phyloP scores from a whole-genome alignment of 1,284 basidiomycete genomes.

The Sporisorium iseilematis-ciliati region DNA sequence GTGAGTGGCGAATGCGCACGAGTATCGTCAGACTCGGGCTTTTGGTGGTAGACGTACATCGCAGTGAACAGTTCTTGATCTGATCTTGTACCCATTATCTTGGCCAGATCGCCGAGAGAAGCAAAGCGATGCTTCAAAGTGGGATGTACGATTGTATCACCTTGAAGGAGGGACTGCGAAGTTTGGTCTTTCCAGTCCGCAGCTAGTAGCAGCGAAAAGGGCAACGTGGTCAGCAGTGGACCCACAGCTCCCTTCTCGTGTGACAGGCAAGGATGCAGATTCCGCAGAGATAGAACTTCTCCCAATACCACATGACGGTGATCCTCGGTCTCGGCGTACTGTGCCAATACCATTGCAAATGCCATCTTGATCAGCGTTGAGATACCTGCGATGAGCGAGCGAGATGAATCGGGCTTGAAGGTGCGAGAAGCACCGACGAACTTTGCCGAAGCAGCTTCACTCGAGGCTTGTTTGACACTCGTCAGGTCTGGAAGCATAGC shows the following conservation, averaged over 20 bases:
- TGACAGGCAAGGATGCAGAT: conserved; percentile 14
- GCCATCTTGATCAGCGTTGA: conserved; percentile 22
- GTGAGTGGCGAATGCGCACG: too few species aligned
- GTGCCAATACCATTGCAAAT: conserved; percentile 14
- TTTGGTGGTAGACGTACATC: conserved; percentile 24
- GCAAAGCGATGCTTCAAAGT: conserved; percentile 9
- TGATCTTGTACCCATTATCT: conserved; percentile 11
- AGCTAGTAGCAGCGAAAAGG: conserved; percentile 14
- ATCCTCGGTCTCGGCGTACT: conserved; percentile 18
- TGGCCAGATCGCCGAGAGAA: conserved; percentile 2
- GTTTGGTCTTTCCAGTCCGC: not conserved
- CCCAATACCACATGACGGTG: conserved; percentile 13
- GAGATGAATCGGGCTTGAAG: not conserved
- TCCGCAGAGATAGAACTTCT: conserved; percentile 14
- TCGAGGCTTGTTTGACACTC: not conserved
- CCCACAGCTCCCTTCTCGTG: conserved; percentile 18
- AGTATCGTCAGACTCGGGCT: not conserved
- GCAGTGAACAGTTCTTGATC: conserved; percentile 22
- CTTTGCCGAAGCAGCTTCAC: not conserved
- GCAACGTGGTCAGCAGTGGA: conserved; percentile 18
- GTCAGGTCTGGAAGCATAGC: conserved; percentile 16
- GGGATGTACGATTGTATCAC: conserved; percentile 3
- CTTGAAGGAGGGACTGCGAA: not conserved
- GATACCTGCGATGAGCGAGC: not conserved
- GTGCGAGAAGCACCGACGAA: not conserved